These are phyloP conservation scores for Auricularia auricula-judae DNA, from an alignment of 768 basidiomycete genomes.

Conservation along the genomic window DNA sequence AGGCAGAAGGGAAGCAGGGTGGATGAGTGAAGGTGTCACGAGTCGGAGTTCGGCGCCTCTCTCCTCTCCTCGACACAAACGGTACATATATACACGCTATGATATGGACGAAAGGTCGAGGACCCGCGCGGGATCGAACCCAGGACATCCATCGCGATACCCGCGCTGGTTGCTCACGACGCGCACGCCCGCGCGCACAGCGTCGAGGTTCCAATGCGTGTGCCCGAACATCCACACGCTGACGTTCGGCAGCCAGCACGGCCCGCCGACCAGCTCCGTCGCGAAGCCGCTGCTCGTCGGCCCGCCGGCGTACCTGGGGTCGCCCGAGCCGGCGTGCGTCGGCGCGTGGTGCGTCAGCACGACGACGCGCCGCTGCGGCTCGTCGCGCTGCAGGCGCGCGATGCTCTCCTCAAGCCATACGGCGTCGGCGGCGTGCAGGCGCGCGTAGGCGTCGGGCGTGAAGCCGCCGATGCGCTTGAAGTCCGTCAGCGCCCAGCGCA, in stretches of 20 bases:
- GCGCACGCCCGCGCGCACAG: slow-evolving; percentile 21
- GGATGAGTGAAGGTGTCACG: too few species aligned
- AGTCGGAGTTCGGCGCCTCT: background rate
- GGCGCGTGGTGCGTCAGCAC: slow-evolving; percentile 33
- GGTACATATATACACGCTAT: too few species aligned
- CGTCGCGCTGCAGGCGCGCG: slow-evolving; percentile 15
- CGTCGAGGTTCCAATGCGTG: slow-evolving; percentile 31
- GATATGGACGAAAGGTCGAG: background rate
- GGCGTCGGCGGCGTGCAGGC: slow-evolving; percentile 19
- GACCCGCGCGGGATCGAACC: background rate
- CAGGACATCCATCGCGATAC: slow-evolving; percentile 10
- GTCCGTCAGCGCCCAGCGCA: slow-evolving; percentile 21
- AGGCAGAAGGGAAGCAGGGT: too few species aligned
- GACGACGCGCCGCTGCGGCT: slow-evolving; percentile 20
- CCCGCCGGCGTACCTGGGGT: slow-evolving; percentile 20
- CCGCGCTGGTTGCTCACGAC: slow-evolving; percentile 28
- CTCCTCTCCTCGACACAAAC: background rate
- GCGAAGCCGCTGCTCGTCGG: slow-evolving; percentile 20
- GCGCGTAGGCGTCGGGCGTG: slow-evolving; percentile 13
- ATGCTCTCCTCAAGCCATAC: slow-evolving; percentile 23
- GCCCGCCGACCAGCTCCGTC: slow-evolving; percentile 19
- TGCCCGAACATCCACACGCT: slow-evolving; percentile 31
- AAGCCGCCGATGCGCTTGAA: slow-evolving; percentile 22
- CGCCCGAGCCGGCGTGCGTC: slow-evolving; percentile 22
- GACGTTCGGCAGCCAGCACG: slow-evolving; percentile 19